Conservation (phyloP, 108 stramenopile genomes). For the Cyclostephanos invisitatus region DNA sequence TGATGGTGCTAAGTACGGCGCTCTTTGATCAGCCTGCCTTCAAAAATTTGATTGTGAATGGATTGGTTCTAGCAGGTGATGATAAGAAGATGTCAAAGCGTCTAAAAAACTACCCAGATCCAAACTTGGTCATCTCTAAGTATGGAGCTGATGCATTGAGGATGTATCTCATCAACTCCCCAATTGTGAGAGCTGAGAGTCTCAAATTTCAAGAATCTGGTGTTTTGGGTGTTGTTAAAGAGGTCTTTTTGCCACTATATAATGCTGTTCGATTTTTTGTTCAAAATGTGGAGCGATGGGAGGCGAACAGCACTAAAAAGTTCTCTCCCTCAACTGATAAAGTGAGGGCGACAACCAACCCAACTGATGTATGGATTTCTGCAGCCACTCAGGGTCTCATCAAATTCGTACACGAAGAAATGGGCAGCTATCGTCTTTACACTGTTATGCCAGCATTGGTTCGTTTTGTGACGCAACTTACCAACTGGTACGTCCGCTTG, state of each 20-base stretch:
- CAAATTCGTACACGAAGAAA: constrained; percentile 97
- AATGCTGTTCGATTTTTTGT: constrained; percentile 98
- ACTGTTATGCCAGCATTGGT: constrained; percentile 99
- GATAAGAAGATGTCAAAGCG: constrained; percentile 99
- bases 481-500: constrained; percentile 99
- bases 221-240: constrained; percentile 95
- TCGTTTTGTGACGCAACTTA: constrained; percentile 93
- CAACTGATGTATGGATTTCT: constrained; percentile 98
- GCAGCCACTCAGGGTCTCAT: constrained; percentile 96
- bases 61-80: constrained; percentile 95
- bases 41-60: constrained; percentile 99
- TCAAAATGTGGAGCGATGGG: constrained; percentile 90
- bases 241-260: constrained; percentile 97
- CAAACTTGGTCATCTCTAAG: constrained; percentile 86
- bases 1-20: constrained; percentile 99
- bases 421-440: constrained; percentile 97
- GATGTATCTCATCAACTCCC: constrained; percentile 99
- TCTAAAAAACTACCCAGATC: constrained; percentile 98
- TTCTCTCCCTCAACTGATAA: constrained; percentile 86
- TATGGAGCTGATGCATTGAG: constrained; percentile 99
- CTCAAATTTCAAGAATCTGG: constrained; percentile 97
- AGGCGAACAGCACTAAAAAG: constrained; percentile 55
- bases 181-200: constrained; percentile 97
- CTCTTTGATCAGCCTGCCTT: constrained; percentile 98
- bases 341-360: constrained; percentile 83